Percentiles rank a stretch among this genome's conserved stretches.
Evolutionary conservation across 2,329 filamentous ascomycete genomes (phyloP).

Genomic region (Coleophoma eucalyptorum): DNA sequence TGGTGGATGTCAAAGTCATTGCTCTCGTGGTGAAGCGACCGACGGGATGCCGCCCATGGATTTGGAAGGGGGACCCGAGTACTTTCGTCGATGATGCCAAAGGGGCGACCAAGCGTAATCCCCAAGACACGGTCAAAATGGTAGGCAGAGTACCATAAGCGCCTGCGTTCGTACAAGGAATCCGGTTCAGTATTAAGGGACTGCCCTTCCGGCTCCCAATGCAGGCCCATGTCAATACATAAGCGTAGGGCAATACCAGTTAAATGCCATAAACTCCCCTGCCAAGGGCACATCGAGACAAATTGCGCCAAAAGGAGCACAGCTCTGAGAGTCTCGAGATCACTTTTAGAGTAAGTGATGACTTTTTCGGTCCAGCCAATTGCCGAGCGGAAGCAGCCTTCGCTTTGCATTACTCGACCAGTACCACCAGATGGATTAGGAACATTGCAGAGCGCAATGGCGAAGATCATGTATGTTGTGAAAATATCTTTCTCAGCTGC

Average conservation of each 20-base stretch:
- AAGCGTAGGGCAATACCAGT: conserved; percentile 29
- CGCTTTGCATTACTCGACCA: conserved; percentile 24
- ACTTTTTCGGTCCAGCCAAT: conserved; percentile 24
- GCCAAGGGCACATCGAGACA: conserved; percentile 25
- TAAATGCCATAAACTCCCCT: conserved; percentile 30
- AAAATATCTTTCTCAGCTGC: conserved; percentile 10
- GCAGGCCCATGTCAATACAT: conserved; percentile 28
- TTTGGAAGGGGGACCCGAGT: conserved; percentile 17
- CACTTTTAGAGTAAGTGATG: conserved; percentile 26
- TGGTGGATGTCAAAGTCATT: no score
- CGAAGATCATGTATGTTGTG: conserved; percentile 28
- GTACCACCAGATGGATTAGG: conserved; percentile 14
- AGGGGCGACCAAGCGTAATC: conserved; percentile 26
- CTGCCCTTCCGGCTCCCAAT: conserved; percentile 24
- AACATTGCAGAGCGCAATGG: conserved; percentile 26
- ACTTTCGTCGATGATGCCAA: conserved; percentile 25
- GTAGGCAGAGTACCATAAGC: conserved; percentile 23
- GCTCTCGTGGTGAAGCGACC: no score
- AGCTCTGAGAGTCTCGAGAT: conserved; percentile 27
- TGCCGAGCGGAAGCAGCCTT: conserved; percentile 31
- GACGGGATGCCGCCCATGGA: no score
- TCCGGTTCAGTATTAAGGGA: conserved; percentile 14
- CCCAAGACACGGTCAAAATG: conserved; percentile 23
- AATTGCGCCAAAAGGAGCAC: conserved; percentile 29
- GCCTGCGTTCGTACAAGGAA: conserved; percentile 22